A percentile compares a stretch with the other conserved stretches of the same genome.
phyloP scores from a whole-genome alignment of 768 basidiomycete genomes.

The Mycena filopes region DNA sequence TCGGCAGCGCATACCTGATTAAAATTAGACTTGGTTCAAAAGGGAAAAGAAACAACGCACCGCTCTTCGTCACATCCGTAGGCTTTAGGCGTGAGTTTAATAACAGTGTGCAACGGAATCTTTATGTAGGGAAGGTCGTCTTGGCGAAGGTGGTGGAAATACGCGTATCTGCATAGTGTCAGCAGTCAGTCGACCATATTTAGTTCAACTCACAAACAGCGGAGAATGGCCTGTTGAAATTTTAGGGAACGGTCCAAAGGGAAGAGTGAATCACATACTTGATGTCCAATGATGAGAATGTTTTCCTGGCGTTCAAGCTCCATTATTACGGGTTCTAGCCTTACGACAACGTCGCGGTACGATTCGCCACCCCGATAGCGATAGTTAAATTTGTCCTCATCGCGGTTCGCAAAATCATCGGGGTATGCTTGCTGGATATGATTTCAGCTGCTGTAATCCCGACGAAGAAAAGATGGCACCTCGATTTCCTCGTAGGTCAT shows the following conservation, averaged over 20 bases:
- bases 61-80: slow-evolving; percentile 99
- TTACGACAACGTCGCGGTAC: slow-evolving; percentile 95
- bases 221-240: slow-evolving; percentile 70
- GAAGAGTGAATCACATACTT: slow-evolving; percentile 53
- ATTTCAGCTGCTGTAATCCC: neutral
- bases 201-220: slow-evolving; percentile 68
- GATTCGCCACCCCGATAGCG: slow-evolving; percentile 97
- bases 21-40: slow-evolving; percentile 1
- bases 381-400: slow-evolving; percentile 99
- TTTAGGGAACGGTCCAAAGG: neutral
- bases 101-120: slow-evolving; percentile 96
- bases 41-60: slow-evolving; percentile 47
- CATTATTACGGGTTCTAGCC: slow-evolving; percentile 98
- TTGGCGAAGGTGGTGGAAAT: slow-evolving; percentile 93
- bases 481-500: slow-evolving; percentile 99
- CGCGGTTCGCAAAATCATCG: slow-evolving; percentile 97
- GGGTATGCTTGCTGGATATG: slow-evolving; percentile 86
- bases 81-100: slow-evolving; percentile 97
- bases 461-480: slow-evolving; percentile 53
- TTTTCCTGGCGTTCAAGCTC: slow-evolving; percentile 98
- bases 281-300: slow-evolving; percentile 96
- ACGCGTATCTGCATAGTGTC: slow-evolving; percentile 78
- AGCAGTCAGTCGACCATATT: neutral
- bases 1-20: slow-evolving; percentile 85
- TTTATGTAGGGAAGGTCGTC: slow-evolving; percentile 97